phyloP scores from a whole-genome alignment of 2,329 filamentous ascomycete genomes.

The Diaporthe destruens region DNA sequence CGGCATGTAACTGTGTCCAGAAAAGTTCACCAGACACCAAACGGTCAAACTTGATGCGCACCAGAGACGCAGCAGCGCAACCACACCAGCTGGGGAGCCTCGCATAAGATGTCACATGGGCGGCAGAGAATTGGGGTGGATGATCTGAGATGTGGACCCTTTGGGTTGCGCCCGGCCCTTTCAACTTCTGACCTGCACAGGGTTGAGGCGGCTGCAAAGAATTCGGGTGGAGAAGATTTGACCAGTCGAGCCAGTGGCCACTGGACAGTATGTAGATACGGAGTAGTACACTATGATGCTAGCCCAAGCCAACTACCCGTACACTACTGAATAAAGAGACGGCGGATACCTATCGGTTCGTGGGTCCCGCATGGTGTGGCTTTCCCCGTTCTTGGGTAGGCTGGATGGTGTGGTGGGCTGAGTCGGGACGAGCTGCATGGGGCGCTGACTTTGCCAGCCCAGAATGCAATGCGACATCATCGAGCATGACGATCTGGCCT shows the following conservation, averaged over 20 bases:
- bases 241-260: constrained; percentile 9
- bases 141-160: constrained; percentile 36
- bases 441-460: background rate
- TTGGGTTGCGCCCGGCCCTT: constrained; percentile 25
- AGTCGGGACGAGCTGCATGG: constrained; percentile 11
- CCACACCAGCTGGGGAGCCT: constrained; percentile 13
- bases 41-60: background rate
- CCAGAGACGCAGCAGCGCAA: background rate
- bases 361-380: background rate
- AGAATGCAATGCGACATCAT: constrained; percentile 39
- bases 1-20: background rate
- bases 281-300: background rate
- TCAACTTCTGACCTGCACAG: constrained; percentile 15
- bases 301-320: no score
- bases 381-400: background rate
- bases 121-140: constrained; percentile 8
- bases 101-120: constrained; percentile 31
- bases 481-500: constrained; percentile 9
- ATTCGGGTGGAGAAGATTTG: constrained; percentile 14
- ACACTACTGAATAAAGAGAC: background rate
- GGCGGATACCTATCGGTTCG: constrained; percentile 9
- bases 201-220: constrained; percentile 39
- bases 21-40: background rate
- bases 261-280: background rate
- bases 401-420: constrained; percentile 18